Evolutionary conservation across 1,284 basidiomycete genomes (phyloP).

Genomic region (Irpex rosettiformis): DNA sequence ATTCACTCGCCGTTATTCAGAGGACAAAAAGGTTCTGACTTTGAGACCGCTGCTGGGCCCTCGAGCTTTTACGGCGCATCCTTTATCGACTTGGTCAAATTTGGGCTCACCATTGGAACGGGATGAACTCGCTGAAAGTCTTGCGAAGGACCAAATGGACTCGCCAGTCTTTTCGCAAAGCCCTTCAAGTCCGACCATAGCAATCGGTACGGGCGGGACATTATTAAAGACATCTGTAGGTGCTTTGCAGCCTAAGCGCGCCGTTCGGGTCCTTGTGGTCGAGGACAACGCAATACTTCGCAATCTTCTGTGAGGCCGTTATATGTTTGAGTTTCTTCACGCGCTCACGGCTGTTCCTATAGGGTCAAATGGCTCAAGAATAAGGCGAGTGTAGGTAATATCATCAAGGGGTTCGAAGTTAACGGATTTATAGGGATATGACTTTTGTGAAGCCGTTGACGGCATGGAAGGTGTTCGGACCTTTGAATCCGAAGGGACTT

Average conservation of each 20-base stretch:
- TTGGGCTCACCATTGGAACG: slow-evolving; percentile 31
- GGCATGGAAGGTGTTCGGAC: slow-evolving; percentile 82
- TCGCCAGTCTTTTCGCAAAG: slow-evolving; percentile 27
- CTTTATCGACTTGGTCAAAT: slow-evolving; percentile 37
- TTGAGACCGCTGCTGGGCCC: slow-evolving; percentile 41
- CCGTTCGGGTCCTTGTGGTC: slow-evolving; percentile 70
- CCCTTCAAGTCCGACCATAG: slow-evolving; percentile 43
- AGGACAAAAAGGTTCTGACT: slow-evolving; percentile 30
- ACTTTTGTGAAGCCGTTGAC: slow-evolving; percentile 77
- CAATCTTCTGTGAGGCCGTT: slow-evolving; percentile 63
- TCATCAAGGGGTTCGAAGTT: neutral
- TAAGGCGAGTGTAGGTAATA: slow-evolving; percentile 45
- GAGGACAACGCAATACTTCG: slow-evolving; percentile 82
- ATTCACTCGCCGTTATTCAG: slow-evolving; percentile 48
- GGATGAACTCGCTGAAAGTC: slow-evolving; percentile 24
- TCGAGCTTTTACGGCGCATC: slow-evolving; percentile 48
- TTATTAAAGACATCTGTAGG: slow-evolving; percentile 60
- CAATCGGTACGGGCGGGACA: slow-evolving; percentile 56
- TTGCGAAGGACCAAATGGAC: slow-evolving; percentile 8
- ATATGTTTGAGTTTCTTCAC: slow-evolving; percentile 23
- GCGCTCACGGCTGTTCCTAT: slow-evolving; percentile 23
- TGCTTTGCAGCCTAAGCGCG: slow-evolving; percentile 35
- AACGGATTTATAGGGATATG: slow-evolving; percentile 56
- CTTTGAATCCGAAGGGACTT: slow-evolving; percentile 64
- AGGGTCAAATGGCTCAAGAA: slow-evolving; percentile 79